Conservation (phyloP, 176 grass and related monocot genomes). For the Musa beccarii region DNA sequence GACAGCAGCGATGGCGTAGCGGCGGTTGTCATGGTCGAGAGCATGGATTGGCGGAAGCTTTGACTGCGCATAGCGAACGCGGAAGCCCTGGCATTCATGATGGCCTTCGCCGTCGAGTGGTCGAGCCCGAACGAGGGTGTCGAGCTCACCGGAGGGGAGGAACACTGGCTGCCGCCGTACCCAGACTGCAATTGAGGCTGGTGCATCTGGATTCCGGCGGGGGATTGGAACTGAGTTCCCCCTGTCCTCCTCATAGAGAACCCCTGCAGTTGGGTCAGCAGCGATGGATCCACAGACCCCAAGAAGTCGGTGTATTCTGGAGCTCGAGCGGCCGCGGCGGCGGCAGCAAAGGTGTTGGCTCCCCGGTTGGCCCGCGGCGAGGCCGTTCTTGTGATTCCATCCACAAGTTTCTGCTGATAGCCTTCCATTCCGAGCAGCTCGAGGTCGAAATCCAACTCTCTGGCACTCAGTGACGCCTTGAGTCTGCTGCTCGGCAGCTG, state of each 20-base stretch:
- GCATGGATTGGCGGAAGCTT: constrained; percentile 68
- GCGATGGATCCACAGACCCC: constrained; percentile 8
- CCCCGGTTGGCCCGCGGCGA: constrained; percentile 5
- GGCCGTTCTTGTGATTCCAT: constrained; percentile 3
- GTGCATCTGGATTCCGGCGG: constrained; percentile 58
- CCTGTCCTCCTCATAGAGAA: constrained; percentile 4
- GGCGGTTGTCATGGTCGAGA: constrained; percentile 8
- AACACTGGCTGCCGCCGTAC: background rate
- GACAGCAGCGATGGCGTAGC: constrained; percentile 19
- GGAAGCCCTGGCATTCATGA: constrained; percentile 18
- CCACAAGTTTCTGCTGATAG: constrained; percentile 22
- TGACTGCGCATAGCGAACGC: constrained; percentile 58
- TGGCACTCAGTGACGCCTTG: constrained; percentile 11
- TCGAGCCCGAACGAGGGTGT: constrained; percentile 17
- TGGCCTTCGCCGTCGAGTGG: constrained; percentile 20
- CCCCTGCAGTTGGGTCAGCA: constrained; percentile 8
- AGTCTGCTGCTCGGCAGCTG: background rate
- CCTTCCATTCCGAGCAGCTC: constrained; percentile 11
- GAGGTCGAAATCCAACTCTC: constrained; percentile 8
- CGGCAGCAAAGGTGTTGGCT: background rate
- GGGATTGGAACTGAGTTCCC: background rate
- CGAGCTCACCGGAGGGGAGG: background rate
- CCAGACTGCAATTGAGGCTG: constrained; percentile 19
- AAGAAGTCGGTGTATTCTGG: constrained; percentile 1
- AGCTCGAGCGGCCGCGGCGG: background rate